These are phyloP conservation scores for Trichoderma sp. DNA, from an alignment of 2,329 filamentous ascomycete genomes.

Conservation along the genomic window DNA sequence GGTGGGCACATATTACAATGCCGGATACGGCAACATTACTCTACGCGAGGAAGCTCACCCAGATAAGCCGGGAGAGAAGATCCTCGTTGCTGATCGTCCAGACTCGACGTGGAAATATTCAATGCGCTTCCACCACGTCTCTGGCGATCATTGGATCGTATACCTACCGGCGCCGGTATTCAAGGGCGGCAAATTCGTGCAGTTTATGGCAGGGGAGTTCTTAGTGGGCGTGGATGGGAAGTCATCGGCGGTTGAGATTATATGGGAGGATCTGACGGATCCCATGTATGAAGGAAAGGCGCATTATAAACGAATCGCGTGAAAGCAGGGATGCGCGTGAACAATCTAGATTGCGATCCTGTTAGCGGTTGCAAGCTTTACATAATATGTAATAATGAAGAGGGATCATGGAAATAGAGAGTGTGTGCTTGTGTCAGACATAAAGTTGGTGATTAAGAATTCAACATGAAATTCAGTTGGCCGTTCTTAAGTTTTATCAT, in stretches of 20 bases:
- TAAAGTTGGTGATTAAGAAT: conserved; percentile 58
- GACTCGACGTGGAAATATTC: conserved; percentile 27
- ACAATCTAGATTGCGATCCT: conserved; percentile 17
- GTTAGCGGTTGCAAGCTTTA: conserved; percentile 25
- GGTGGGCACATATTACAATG: conserved; percentile 43
- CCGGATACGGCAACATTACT: conserved; percentile 36
- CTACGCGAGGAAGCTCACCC: conserved; percentile 23
- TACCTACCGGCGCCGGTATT: not conserved
- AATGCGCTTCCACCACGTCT: conserved; percentile 29
- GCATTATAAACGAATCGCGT: conserved; percentile 20
- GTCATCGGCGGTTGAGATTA: conserved; percentile 10
- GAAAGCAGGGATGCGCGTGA: not conserved
- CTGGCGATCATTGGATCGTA: conserved; percentile 29
- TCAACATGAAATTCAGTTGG: conserved; percentile 63
- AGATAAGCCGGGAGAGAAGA: conserved; percentile 16
- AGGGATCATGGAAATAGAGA: not conserved
- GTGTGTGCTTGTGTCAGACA: conserved; percentile 48
- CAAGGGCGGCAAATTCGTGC: not conserved
- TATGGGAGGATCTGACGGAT: not conserved
- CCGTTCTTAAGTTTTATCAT: conserved; percentile 64
- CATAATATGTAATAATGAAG: not conserved
- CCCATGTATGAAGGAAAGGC: conserved; percentile 20
- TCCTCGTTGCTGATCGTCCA: conserved; percentile 26
- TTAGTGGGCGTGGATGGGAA: conserved; percentile 14
- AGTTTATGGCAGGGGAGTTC: conserved; percentile 22